Evolutionary conservation across 1,284 basidiomycete genomes (phyloP).

Genomic region (Leccinum pachyderme): DNA sequence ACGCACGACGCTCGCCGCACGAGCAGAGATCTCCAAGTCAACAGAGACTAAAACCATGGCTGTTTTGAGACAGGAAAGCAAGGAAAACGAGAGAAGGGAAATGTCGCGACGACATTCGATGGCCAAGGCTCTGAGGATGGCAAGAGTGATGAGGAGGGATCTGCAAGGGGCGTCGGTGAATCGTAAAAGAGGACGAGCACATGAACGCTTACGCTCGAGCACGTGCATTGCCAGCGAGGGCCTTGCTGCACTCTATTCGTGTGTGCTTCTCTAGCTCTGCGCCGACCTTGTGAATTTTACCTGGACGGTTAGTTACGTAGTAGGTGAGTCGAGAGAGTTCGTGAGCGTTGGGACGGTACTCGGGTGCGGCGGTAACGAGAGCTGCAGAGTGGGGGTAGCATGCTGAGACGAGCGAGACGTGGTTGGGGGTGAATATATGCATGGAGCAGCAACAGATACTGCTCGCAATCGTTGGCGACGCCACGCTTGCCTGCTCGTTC

Average conservation of each 20-base stretch:
- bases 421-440: constrained; percentile 77
- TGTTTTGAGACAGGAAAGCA: constrained; percentile 72
- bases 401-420: constrained; percentile 82
- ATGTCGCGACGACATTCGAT: constrained; percentile 89
- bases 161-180: constrained; percentile 38
- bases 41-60: constrained; percentile 62
- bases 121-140: constrained; percentile 83
- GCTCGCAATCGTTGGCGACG: not conserved
- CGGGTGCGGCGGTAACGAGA: constrained; percentile 72
- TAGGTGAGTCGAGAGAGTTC: constrained; percentile 91
- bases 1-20: constrained; percentile 81
- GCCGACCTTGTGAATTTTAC: constrained; percentile 86
- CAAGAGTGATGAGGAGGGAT: constrained; percentile 83
- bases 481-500: no score
- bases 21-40: constrained; percentile 84
- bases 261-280: constrained; percentile 82
- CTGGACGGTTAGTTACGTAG: constrained; percentile 88
- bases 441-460: constrained; percentile 8
- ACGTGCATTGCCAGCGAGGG: constrained; percentile 70
- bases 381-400: constrained; percentile 89
- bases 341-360: constrained; percentile 85
- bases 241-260: constrained; percentile 64
- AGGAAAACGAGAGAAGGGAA: constrained; percentile 73
- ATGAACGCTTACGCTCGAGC: constrained; percentile 69
- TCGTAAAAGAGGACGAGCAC: not conserved